Conservation (phyloP, 1,284 basidiomycete genomes). For the Ganoderma sinense region DNA sequence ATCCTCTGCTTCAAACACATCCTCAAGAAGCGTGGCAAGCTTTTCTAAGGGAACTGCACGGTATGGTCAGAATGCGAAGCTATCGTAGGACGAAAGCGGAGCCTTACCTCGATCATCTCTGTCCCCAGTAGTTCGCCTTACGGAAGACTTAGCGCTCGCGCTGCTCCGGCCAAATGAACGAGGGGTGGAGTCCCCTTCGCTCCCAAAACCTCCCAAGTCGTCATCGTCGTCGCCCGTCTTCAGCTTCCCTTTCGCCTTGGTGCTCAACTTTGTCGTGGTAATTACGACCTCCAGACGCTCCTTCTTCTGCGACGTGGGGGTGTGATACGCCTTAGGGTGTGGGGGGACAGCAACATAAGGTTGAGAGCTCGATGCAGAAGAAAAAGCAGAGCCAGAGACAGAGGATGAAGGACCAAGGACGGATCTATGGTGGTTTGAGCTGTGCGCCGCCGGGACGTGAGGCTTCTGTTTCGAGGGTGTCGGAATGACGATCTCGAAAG, state of each 20-base stretch:
- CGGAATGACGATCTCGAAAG: conserved; percentile 24
- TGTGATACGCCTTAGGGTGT: conserved; percentile 52
- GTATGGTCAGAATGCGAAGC: conserved; percentile 13
- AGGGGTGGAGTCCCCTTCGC: conserved; percentile 54
- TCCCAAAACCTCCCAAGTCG: conserved; percentile 68
- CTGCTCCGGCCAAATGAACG: conserved; percentile 20
- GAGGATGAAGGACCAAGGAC: conserved; percentile 6
- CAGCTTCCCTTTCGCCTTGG: conserved; percentile 39
- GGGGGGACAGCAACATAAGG: conserved; percentile 70
- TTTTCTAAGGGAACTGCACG: conserved; percentile 77
- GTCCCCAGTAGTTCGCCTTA: conserved; percentile 67
- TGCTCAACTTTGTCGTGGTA: conserved; percentile 24
- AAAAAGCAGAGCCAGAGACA: background rate
- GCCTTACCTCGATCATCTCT: conserved; percentile 77
- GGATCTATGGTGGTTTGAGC: conserved; percentile 16
- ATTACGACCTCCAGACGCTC: conserved; percentile 28
- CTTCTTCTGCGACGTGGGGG: conserved; percentile 45
- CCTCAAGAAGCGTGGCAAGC: conserved; percentile 76
- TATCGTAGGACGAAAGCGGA: background rate
- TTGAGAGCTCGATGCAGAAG: conserved; percentile 39
- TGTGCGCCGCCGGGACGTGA: conserved; percentile 22
- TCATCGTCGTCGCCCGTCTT: conserved; percentile 47
- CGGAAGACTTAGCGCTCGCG: conserved; percentile 51
- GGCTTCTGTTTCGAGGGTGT: conserved; percentile 24
- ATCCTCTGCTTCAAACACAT: conserved; percentile 92